Base-by-base conservation (phyloP, 169 alveolate species). In the Miamiensis avidus region DNA sequence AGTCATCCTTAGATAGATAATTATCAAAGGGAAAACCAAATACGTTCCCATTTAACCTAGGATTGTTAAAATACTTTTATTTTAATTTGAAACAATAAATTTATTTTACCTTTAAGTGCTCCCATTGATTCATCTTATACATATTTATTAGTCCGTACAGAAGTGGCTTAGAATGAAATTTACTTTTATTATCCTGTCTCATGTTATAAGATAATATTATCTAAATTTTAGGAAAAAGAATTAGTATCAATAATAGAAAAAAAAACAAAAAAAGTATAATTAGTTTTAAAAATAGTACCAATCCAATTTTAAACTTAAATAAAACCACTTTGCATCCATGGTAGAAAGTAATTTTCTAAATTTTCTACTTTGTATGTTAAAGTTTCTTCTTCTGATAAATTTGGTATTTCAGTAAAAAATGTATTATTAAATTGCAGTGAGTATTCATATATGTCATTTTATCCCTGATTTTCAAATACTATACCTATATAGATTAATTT, bases 1-100 rank as follows among this genome's bases (percentile, higher is more conserved):
- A 31, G 87, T 81, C 85, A 89, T 64, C 29, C 89, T 84, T 69
- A 84, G 77, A 64, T 31, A 84, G 25, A 79, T 64, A 34, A 84
- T 75, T 49, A 84, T 84, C 64, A 76, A 75, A 20, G 89, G 89
- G 20, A 84, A 73, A n/a, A 75, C 81, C 26, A 82, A n/a, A 82
- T 65, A 82, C 0, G 69, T 72, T 31, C 86, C 86, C 69, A 49
- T 49, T 49, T 49, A 49, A 11, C 69, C 69, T 49, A 49, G 4
- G 20, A 49, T 49, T 11, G 26, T 49, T 49, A 49, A 11, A 49
- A 49, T 11, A 11, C 20, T 49, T 49, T 49, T 49, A 49, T 11
- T 49, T 49, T 49, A 11, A 49, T 49, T 11, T 49, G 20, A 49
- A 49, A 49, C 20, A 11, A 49, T 49, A 11, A 49, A 11, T 49